Evolutionary conservation across 148 eudicot genomes (phyloP).

Genomic region (Cornus suecica): DNA sequence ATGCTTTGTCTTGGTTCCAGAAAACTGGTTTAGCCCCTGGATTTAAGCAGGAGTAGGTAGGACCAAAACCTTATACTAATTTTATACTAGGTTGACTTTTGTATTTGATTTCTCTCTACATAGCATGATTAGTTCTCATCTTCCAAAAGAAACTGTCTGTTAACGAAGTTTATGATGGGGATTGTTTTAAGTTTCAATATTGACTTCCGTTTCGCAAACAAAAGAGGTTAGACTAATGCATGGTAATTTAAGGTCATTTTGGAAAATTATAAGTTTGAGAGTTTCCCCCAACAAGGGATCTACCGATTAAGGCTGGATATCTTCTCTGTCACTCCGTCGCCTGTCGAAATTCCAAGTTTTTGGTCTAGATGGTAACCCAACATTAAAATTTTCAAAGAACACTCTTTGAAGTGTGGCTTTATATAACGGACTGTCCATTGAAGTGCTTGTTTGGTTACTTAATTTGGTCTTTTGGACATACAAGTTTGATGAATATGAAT

Average conservation of each 20-base stretch:
- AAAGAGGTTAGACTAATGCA: not conserved
- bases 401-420: not conserved
- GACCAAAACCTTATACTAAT: too few relatives aligned
- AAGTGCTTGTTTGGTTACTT: not conserved
- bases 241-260: not conserved
- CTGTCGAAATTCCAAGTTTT: too few relatives aligned
- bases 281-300: not conserved
- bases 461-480: not conserved
- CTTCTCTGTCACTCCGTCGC: too few relatives aligned
- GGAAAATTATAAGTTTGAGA: not conserved
- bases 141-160: too few relatives aligned
- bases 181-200: too few relatives aligned
- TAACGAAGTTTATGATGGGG: too few relatives aligned
- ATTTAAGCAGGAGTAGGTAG: too few relatives aligned
- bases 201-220: not conserved
- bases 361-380: too few relatives aligned
- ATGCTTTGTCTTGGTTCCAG: not conserved
- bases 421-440: not conserved
- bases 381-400: too few relatives aligned
- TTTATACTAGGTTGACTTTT: not conserved
- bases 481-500: not conserved
- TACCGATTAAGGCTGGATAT: not conserved
- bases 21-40: not conserved
- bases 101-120: too few relatives aligned
- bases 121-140: not conserved